These are phyloP conservation scores for Musa troglodytarum DNA, from an alignment of 176 grass and related monocot species.

Conservation along the genomic window DNA sequence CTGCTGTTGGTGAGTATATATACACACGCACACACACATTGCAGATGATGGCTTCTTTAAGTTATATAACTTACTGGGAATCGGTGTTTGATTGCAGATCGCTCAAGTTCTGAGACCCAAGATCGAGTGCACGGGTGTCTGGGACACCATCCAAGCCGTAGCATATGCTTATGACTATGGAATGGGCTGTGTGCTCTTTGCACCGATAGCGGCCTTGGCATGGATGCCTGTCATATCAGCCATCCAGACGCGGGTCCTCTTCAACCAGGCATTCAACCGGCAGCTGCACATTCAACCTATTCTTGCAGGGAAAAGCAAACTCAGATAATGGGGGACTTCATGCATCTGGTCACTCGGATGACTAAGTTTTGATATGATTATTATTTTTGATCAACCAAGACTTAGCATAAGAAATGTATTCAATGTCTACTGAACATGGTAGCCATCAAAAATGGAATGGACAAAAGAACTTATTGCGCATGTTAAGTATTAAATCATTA, in stretches of 20 bases:
- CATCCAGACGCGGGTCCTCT: slow-evolving; percentile 92
- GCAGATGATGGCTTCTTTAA: no score
- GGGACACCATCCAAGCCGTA: slow-evolving; percentile 80
- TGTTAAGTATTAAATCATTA: no score
- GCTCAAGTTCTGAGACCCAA: slow-evolving; percentile 77
- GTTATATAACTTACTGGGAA: background rate
- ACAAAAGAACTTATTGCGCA: no score
- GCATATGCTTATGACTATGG: slow-evolving; percentile 84
- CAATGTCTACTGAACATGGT: no score
- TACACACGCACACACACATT: background rate
- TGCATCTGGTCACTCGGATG: no score
- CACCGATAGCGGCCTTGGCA: slow-evolving; percentile 60
- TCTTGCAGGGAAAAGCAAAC: slow-evolving; percentile 65
- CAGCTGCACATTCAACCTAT: slow-evolving; percentile 82
- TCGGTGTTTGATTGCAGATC: slow-evolving; percentile 32
- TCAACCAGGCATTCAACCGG: slow-evolving; percentile 72
- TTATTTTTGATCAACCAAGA: no score
- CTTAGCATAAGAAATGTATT: no score
- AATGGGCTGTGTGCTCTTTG: slow-evolving; percentile 75
- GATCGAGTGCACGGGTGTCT: slow-evolving; percentile 57
- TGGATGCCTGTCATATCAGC: slow-evolving; percentile 89
- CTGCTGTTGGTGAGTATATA: slow-evolving; percentile 56
- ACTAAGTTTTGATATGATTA: no score
- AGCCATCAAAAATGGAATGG: no score
- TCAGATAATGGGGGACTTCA: slow-evolving; percentile 21